These are phyloP conservation scores for Rhizodiscina lignyota DNA, from an alignment of 495 filamentous ascomycete genomes.

Conservation along the genomic window DNA sequence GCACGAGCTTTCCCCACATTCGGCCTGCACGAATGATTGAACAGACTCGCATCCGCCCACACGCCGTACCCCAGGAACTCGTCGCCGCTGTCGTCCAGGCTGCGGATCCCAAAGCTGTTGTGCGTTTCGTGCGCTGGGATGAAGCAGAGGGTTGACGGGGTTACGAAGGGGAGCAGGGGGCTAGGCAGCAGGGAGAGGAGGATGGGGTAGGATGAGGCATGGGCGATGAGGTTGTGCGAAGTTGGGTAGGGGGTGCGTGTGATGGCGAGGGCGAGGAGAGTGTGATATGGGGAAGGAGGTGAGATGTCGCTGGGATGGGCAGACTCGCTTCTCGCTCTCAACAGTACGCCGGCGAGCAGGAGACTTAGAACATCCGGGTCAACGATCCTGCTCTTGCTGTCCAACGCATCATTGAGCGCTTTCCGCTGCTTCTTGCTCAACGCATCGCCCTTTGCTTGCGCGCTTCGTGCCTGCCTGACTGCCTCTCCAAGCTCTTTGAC, in stretches of 20 bases:
- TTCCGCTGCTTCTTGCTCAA: conserved; percentile 4
- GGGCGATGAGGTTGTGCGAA: conserved; percentile 10
- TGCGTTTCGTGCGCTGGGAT: conserved; percentile 14
- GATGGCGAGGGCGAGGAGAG: neutral
- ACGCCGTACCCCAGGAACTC: conserved; percentile 23
- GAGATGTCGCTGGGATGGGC: conserved; percentile 7
- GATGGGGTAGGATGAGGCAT: conserved; percentile 16
- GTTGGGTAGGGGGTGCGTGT: conserved; percentile 12
- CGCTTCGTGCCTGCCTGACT: neutral
- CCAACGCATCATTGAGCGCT: too few relatives aligned
- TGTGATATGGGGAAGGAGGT: conserved; percentile 5
- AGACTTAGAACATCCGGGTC: conserved; percentile 16
- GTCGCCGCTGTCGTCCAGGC: conserved; percentile 17
- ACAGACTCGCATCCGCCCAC: conserved; percentile 20
- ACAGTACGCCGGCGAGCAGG: conserved; percentile 15
- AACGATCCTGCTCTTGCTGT: neutral
- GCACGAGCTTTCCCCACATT: conserved; percentile 17
- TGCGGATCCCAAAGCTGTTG: conserved; percentile 22
- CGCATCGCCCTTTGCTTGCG: conserved; percentile 5
- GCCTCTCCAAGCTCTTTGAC: neutral
- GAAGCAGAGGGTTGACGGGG: conserved; percentile 10
- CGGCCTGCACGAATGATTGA: conserved; percentile 22
- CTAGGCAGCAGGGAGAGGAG: conserved; percentile 14
- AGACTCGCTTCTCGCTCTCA: conserved; percentile 3
- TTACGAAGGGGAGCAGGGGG: conserved; percentile 9